These are phyloP conservation scores for Aspergillus sp. DNA, from an alignment of 2,329 filamentous ascomycete species.

Conservation along the genomic window DNA sequence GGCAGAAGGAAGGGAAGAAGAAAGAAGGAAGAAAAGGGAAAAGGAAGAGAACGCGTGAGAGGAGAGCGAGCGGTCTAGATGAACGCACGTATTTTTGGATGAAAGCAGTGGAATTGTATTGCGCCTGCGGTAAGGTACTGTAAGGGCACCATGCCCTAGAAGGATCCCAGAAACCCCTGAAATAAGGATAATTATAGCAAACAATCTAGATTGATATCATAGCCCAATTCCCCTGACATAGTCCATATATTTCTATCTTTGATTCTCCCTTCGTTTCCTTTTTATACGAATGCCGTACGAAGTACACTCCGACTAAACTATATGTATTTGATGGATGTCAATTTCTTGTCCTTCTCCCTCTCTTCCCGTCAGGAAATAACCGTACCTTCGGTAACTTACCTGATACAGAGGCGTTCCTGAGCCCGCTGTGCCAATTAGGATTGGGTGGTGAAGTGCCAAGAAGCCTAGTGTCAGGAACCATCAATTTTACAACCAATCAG, in stretches of 20 bases:
- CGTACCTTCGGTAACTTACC: neutral
- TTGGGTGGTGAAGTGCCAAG: neutral
- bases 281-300: no score
- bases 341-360: no score
- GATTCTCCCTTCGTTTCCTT: no score
- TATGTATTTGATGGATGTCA: no score
- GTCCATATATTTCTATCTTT: no score
- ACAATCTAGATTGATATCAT: neutral
- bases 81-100: slow-evolving; percentile 1
- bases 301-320: no score
- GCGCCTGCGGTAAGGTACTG: neutral
- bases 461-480: neutral
- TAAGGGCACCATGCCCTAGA: neutral
- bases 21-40: slow-evolving; percentile 4
- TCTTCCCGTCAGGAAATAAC: no score
- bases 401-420: neutral
- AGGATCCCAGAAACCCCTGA: neutral
- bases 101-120: no score
- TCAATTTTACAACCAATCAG: neutral
- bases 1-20: slow-evolving; percentile 6
- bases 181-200: neutral
- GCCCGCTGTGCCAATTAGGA: neutral
- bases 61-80: slow-evolving; percentile 16
- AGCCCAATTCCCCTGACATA: neutral
- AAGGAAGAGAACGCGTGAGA: slow-evolving; percentile 13